Base-by-base conservation (phyloP, 371 early-diverging fungal genomes). In the Rhizomucor pusillus region DNA sequence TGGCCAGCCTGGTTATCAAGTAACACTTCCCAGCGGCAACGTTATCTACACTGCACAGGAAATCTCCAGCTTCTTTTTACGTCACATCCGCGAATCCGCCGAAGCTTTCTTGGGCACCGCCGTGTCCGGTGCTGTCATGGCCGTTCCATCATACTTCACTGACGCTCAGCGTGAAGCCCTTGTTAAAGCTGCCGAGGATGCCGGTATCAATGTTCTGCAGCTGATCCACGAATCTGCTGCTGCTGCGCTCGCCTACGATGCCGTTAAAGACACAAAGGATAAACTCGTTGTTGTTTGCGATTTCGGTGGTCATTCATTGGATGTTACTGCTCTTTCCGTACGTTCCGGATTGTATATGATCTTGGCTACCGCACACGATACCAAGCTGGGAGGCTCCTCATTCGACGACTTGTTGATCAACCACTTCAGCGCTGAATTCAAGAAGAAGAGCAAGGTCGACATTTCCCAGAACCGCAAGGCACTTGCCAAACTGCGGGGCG, bases 151-250 rank as follows among this genome's bases (percentile, higher is more conserved):
- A 47, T 89, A 95, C 75, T 98, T 96, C 65, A 86, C 89, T 47
- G 91, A 91, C 33, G 72, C 69, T 50, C 97, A 98, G 73, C 84
- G 92, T 51, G 79, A 84, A 47, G 93, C 90, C 37, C 77, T 99
- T 29, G 73, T 78, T 45, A 73, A 80, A 52, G 92, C 97, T 20
- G 93, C 93, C 53, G 80, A 82, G 35, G 86, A 83, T 53, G 98
- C 99, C 24, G 99, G 98, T 19, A 85, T 99, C 62, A 81, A 87
- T 43, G 89, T 92, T 18, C 66, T 91, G 45, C 89, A 94, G 77
- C 81, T 95, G 43, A 81, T 99, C 18, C 86, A 91, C 52, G 99
- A 99, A 77, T 95, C 99, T 46, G 90, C 92, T 54, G 99, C 99
- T 29, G 98, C 99, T 60, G 94, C 92, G 33, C 80, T 99, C 52